Percentiles rank a stretch among this genome's conserved stretches.
Conservation (phyloP, 2,329 filamentous ascomycete genomes). For the Talaromyces verruculosus region DNA sequence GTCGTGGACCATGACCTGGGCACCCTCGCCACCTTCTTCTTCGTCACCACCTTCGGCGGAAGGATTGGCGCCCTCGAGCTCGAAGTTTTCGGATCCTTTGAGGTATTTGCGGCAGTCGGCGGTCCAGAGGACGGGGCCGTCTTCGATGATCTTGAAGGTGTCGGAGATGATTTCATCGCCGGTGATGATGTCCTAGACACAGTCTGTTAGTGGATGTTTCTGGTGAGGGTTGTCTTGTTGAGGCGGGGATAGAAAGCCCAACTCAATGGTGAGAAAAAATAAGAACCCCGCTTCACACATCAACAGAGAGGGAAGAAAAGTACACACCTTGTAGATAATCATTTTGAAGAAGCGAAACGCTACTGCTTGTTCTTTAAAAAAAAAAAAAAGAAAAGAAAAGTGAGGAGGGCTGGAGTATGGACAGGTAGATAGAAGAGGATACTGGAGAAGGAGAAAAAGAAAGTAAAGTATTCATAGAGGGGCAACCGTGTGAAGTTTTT, state of each 20-base stretch:
- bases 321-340: conserved; percentile 69
- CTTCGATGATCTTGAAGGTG: conserved; percentile 78
- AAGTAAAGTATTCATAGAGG: conserved; percentile 13
- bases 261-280: neutral
- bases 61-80: conserved; percentile 78
- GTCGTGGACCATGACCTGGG: conserved; percentile 73
- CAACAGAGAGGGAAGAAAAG: neutral
- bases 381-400: conserved; percentile 24
- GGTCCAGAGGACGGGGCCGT: conserved; percentile 82
- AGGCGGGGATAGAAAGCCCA: neutral
- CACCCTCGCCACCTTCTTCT: conserved; percentile 65
- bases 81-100: conserved; percentile 64
- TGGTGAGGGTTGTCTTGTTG: neutral
- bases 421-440: neutral
- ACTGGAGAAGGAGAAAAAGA: conserved; percentile 22
- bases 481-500: conserved; percentile 33
- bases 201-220: neutral
- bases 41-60: conserved; percentile 82
- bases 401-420: conserved; percentile 28
- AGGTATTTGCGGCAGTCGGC: conserved; percentile 89
- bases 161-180: conserved; percentile 97
- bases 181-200: conserved; percentile 74
- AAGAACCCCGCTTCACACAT: neutral
- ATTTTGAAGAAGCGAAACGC: conserved; percentile 55
- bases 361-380: conserved; percentile 25